These are phyloP conservation scores for Tetrastigma voinierianum DNA, from an alignment of 164 flowering plant species.

Conservation along the genomic window DNA sequence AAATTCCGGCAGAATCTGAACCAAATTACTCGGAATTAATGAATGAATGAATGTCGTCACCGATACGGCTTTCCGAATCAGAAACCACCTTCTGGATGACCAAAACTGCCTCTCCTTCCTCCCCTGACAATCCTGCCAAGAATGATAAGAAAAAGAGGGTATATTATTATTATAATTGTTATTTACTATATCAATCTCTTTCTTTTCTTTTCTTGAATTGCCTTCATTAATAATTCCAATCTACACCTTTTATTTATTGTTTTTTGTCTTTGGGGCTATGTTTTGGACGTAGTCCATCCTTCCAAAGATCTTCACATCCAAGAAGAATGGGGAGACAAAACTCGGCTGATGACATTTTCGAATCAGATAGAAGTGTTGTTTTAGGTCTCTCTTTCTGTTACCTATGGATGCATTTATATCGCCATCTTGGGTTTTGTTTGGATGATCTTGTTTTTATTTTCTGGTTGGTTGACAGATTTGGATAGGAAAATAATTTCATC, in stretches of 20 bases:
- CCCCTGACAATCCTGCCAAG: slow-evolving; percentile 39
- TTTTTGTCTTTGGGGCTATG: neutral
- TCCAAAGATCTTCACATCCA: slow-evolving; percentile 66
- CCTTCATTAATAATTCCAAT: neutral
- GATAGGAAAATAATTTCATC: slow-evolving; percentile 31
- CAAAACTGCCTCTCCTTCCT: slow-evolving; percentile 20
- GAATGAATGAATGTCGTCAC: slow-evolving; percentile 14
- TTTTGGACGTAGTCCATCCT: slow-evolving; percentile 38
- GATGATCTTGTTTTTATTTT: neutral
- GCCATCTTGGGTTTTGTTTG: neutral
- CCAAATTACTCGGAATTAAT: neutral
- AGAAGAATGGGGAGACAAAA: slow-evolving; percentile 26
- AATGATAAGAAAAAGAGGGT: slow-evolving; percentile 67
- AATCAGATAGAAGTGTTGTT: slow-evolving; percentile 20
- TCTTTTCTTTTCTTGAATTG: neutral
- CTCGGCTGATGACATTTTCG: slow-evolving; percentile 33
- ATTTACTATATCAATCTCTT: neutral
- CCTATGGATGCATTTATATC: neutral
- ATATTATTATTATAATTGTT: slow-evolving; percentile 29
- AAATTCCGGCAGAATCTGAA: too few species aligned
- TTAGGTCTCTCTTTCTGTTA: slow-evolving; percentile 16
- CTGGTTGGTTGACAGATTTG: slow-evolving; percentile 32
- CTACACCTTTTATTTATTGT: neutral
- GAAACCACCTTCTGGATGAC: slow-evolving; percentile 23
- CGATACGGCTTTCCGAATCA: slow-evolving; percentile 5